Percentiles rank a stretch among this genome's conserved stretches.
Evolutionary conservation across 805 yeast genomes (phyloP).

Genomic region (Jamesozyma piceae): DNA sequence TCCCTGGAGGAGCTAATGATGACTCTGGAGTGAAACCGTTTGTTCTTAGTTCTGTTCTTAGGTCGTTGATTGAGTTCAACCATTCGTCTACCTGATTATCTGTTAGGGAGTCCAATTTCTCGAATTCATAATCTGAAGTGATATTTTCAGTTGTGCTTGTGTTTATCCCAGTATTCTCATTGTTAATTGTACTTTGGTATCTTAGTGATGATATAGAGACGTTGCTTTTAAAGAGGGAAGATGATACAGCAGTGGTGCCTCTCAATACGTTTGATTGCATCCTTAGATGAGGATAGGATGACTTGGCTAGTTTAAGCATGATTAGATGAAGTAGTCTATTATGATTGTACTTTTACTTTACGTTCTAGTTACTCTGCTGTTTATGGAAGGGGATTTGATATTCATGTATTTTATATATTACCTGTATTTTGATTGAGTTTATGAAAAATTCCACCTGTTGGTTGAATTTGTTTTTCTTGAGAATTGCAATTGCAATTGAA

Average conservation of each 20-base stretch:
- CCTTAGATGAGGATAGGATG: no score
- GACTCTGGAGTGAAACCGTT: conserved; percentile 33
- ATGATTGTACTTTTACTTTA: no score
- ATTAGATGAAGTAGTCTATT: no score
- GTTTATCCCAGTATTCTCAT: neutral
- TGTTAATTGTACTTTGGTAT: neutral
- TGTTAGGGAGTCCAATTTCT: neutral
- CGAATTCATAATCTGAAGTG: neutral
- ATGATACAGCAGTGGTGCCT: neutral
- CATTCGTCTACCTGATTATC: conserved; percentile 33
- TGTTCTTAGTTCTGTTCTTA: conserved; percentile 32
- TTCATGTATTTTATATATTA: no score
- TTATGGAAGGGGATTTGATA: no score
- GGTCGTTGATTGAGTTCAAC: conserved; percentile 34
- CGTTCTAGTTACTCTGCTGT: no score
- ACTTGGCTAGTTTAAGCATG: no score
- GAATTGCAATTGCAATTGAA: no score
- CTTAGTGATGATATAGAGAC: neutral
- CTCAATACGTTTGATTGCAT: no score
- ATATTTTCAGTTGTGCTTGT: neutral
- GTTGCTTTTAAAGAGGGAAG: neutral
- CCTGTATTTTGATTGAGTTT: no score
- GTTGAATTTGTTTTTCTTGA: no score
- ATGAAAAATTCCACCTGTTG: no score
- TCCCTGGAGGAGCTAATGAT: conserved; percentile 36